These are phyloP conservation scores for Phytophthora pinifolia DNA, from an alignment of 352 stramenopile species.

Conservation along the genomic window DNA sequence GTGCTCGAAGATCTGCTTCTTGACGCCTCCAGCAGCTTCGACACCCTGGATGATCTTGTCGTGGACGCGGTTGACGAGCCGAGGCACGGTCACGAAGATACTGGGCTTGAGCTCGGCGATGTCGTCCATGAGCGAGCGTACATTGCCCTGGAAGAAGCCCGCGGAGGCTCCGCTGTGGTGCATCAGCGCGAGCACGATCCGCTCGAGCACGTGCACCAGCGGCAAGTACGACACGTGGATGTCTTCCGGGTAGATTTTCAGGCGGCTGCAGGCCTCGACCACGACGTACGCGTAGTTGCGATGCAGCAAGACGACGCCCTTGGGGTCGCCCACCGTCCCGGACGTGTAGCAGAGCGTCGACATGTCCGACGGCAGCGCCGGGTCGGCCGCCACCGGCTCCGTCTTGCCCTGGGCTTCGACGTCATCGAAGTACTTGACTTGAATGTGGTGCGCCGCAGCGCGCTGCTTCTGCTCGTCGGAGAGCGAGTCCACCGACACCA, in stretches of 20 bases:
- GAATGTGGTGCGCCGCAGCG: slow-evolving; percentile 19
- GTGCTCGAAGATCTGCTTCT: slow-evolving; percentile 49
- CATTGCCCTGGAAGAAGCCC: slow-evolving; percentile 81
- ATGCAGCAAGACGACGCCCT: slow-evolving; percentile 94
- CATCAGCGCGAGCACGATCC: slow-evolving; percentile 71
- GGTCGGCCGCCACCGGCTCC: slow-evolving; percentile 31
- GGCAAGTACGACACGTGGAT: slow-evolving; percentile 95
- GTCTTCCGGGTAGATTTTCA: slow-evolving; percentile 51
- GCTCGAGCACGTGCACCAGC: slow-evolving; percentile 96
- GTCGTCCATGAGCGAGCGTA: slow-evolving; percentile 91
- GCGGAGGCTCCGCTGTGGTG: slow-evolving; percentile 82
- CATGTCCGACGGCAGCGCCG: slow-evolving; percentile 65
- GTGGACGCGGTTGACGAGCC: slow-evolving; percentile 95
- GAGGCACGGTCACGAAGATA: slow-evolving; percentile 91
- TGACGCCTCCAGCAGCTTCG: slow-evolving; percentile 33
- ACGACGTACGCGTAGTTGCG: slow-evolving; percentile 37
- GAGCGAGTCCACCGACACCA: slow-evolving; percentile 39
- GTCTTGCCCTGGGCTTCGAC: slow-evolving; percentile 25
- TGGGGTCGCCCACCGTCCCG: slow-evolving; percentile 94
- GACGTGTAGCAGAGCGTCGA: slow-evolving; percentile 93
- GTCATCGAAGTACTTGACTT: slow-evolving; percentile 37
- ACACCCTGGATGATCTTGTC: slow-evolving; percentile 89
- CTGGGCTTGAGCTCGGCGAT: slow-evolving; percentile 88
- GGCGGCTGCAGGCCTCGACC: slow-evolving; percentile 15
- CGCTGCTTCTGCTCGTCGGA: slow-evolving; percentile 28